A percentile compares a stretch with the other conserved stretches of the same genome.
phyloP scores from a whole-genome alignment of 441 rosid species.

The Capsella rubella region DNA sequence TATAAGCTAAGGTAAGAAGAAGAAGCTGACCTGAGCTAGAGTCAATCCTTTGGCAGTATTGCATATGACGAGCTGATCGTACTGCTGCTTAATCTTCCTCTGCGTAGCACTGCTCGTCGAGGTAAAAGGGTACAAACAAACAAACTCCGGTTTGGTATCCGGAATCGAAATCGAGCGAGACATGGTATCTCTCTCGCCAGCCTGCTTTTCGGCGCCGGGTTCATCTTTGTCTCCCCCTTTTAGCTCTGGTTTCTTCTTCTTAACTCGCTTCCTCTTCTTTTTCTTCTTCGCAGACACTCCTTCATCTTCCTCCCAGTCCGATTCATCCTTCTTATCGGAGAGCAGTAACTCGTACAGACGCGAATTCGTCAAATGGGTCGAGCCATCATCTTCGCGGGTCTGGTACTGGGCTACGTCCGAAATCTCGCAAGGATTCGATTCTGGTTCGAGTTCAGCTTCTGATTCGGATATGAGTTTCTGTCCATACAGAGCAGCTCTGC shows the following conservation, averaged over 20 bases:
- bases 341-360: constrained; percentile 69
- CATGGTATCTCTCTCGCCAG: constrained; percentile 47
- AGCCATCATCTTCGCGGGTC: constrained; percentile 38
- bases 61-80: constrained; percentile 79
- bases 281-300: constrained; percentile 54
- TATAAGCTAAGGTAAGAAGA: not conserved
- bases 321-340: constrained; percentile 48
- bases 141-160: constrained; percentile 61
- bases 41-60: constrained; percentile 73
- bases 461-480: constrained; percentile 34
- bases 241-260: constrained; percentile 57
- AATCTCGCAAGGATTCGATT: constrained; percentile 39
- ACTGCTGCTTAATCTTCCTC: constrained; percentile 92
- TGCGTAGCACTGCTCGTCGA: constrained; percentile 87
- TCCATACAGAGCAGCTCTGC: constrained; percentile 31
- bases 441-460: constrained; percentile 34
- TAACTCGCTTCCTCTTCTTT: constrained; percentile 62
- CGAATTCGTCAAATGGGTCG: constrained; percentile 53
- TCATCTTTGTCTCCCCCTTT: constrained; percentile 46
- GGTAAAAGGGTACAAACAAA: constrained; percentile 81
- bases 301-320: constrained; percentile 51
- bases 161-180: constrained; percentile 43
- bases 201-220: constrained; percentile 42
- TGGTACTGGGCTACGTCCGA: constrained; percentile 39
- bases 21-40: constrained; percentile 68